Evolutionary conservation across 2,329 filamentous ascomycete species (phyloP), one percentile per base, ranked within the genome.

Genomic region (Claviceps sp.): DNA sequence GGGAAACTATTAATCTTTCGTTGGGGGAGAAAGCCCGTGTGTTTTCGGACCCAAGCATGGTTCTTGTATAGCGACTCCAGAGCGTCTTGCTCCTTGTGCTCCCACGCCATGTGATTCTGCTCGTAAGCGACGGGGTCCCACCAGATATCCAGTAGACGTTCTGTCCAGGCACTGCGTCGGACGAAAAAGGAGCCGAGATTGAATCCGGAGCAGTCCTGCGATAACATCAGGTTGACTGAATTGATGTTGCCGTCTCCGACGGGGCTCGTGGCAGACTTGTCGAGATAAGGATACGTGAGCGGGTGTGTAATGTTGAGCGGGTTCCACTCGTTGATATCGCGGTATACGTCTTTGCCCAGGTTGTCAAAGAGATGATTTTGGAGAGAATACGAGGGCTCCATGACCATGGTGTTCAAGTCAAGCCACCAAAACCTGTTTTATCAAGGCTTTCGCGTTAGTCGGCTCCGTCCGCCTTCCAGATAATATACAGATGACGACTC

Each of bases 41-140:
- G 87, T 52, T 87, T 82, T 54, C 93, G 82, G 51, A 97, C 82
- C 90, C 93, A 98, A 0, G 93, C 88, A 65, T 97, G 91, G 52
- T 85, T 85, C 53, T 76, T 79, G 71, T 98, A 98, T 56, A 98
- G 76, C 70, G 95, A 86, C 70, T 96, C 90, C 43, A 98, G 73
- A 1, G 90, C 89, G 64, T 97, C 90, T 70, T 98, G 93, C 68
- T 98, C 93, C 67, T 97, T 97, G 74, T 98, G 93, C 63, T 93
- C 90, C 93, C 93, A 98, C 56, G 93, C 81, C 90, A 96, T 96
- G 67, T 98, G 93, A 65, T 89, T 94, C 70, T 98, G 93, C 70
- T 98, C 93, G 67, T 98, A 98, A 53, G 85, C 82, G 34, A 97
- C 90, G 0, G 93, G 93, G 62, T 98, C 93, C 93, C 93, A 98